Evolutionary conservation across 2,329 filamentous ascomycete species (phyloP).

Genomic region (Diaporthe helianthi): DNA sequence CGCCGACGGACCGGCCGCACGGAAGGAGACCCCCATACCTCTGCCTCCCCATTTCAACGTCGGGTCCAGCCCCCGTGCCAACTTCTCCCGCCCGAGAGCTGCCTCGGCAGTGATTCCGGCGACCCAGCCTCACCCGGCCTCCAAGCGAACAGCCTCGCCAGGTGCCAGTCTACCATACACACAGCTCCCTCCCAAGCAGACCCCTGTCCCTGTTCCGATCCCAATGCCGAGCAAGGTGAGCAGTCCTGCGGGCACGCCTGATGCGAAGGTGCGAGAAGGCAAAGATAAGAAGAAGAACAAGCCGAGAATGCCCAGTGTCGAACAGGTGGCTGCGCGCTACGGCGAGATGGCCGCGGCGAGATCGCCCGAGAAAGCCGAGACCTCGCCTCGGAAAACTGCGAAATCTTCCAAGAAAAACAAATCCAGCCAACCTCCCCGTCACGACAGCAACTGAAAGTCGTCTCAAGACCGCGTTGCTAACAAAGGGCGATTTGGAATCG

Average conservation of each 20-base stretch:
- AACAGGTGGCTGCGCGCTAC: neutral
- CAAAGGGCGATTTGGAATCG: neutral
- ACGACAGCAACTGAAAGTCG: neutral
- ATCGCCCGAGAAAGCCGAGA: neutral
- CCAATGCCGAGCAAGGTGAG: neutral
- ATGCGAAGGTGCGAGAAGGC: conserved; percentile 25
- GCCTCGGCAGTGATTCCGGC: conserved; percentile 33
- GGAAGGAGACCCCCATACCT: conserved; percentile 33
- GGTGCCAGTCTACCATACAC: conserved; percentile 28
- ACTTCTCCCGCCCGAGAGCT: neutral
- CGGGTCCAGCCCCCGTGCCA: neutral
- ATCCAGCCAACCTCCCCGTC: conserved; percentile 21
- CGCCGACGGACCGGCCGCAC: conserved; percentile 14
- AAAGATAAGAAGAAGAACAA: conserved; percentile 28
- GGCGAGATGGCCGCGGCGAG: neutral
- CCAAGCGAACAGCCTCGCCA: conserved; percentile 22
- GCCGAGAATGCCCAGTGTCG: neutral
- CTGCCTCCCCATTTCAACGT: conserved; percentile 17
- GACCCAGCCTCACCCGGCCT: conserved; percentile 5
- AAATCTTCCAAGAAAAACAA: conserved; percentile 23
- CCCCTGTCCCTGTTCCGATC: conserved; percentile 29
- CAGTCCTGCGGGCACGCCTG: neutral
- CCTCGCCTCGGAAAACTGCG: neutral
- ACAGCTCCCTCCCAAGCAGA: conserved; percentile 25
- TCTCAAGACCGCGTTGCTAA: neutral